These are phyloP conservation scores for Irpex sp. DNA, from an alignment of 1,284 basidiomycete species.

Conservation along the genomic window DNA sequence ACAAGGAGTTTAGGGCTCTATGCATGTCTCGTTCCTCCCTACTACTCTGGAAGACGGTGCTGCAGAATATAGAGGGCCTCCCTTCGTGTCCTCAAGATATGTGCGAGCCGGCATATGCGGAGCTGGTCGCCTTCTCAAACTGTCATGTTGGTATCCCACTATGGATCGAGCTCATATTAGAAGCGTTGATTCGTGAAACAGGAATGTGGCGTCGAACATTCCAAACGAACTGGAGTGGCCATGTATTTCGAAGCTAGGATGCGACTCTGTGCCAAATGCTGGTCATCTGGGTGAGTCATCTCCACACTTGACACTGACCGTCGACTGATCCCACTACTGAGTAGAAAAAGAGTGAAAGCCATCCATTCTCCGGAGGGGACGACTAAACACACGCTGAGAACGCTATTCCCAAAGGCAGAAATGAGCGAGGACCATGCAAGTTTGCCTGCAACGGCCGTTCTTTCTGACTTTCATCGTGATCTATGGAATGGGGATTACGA, in stretches of 20 bases:
- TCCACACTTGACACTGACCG: neutral
- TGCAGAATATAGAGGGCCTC: conserved; percentile 14
- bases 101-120: conserved; percentile 14
- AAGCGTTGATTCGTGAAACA: neutral
- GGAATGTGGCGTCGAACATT: neutral
- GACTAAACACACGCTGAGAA: neutral
- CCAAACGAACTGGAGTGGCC: neutral
- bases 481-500: neutral
- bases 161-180: neutral
- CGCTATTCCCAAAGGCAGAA: neutral
- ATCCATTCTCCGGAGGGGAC: neutral
- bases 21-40: conserved; percentile 3
- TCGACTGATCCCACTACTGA: neutral
- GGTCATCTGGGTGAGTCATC: neutral
- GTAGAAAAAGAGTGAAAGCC: neutral
- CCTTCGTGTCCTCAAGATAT: conserved; percentile 30
- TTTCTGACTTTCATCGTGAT: neutral
- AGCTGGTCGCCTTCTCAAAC: neutral
- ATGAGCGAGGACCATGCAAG: neutral
- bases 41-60: conserved; percentile 8
- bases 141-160: neutral
- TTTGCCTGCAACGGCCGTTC: neutral
- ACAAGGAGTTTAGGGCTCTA: neutral
- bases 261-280: neutral
- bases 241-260: neutral